phyloP scores from a whole-genome alignment of 2,329 filamentous ascomycete genomes.

The Truncatella angustata region DNA sequence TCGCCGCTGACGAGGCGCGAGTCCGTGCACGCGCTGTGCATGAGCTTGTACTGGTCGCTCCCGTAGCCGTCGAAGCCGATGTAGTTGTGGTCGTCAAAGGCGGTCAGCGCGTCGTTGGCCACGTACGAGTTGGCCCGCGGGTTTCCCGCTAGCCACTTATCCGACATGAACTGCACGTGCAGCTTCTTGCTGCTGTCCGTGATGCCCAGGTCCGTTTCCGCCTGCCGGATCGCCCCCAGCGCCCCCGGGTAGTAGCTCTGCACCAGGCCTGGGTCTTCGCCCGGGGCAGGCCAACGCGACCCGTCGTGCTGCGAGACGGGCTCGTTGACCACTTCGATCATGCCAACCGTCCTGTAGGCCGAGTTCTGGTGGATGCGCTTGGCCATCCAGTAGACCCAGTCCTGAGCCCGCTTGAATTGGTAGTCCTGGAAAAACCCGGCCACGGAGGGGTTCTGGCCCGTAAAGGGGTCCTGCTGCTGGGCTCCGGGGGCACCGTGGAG shows the following conservation, averaged over 20 bases:
- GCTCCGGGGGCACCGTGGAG: constrained; percentile 21
- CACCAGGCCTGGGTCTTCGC: constrained; percentile 28
- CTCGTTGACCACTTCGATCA: constrained; percentile 59
- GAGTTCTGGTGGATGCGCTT: constrained; percentile 46
- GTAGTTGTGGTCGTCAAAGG: constrained; percentile 60
- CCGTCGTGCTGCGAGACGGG: constrained; percentile 39
- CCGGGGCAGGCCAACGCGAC: constrained; percentile 22
- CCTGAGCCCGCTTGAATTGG: constrained; percentile 53
- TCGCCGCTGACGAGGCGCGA: constrained; percentile 17
- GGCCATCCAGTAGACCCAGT: constrained; percentile 57
- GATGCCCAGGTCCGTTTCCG: constrained; percentile 42
- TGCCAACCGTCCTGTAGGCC: constrained; percentile 50
- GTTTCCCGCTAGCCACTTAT: constrained; percentile 55
- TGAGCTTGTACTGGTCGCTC: constrained; percentile 13
- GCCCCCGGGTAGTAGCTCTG: constrained; percentile 48
- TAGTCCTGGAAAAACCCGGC: constrained; percentile 56
- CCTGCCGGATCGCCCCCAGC: constrained; percentile 43
- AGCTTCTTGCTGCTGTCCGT: constrained; percentile 41
- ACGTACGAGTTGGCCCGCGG: constrained; percentile 41
- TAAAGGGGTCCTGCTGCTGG: constrained; percentile 22
- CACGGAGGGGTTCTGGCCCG: constrained; percentile 21
- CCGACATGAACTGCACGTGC: constrained; percentile 51
- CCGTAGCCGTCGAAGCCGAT: constrained; percentile 37
- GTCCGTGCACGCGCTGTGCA: constrained; percentile 21
- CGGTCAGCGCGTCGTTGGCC: constrained; percentile 35